Evolutionary conservation across 192 early-diverging fungal species (phyloP), one percentile per base, ranked within the genome.

Genomic region (Linnemannia elongata): DNA sequence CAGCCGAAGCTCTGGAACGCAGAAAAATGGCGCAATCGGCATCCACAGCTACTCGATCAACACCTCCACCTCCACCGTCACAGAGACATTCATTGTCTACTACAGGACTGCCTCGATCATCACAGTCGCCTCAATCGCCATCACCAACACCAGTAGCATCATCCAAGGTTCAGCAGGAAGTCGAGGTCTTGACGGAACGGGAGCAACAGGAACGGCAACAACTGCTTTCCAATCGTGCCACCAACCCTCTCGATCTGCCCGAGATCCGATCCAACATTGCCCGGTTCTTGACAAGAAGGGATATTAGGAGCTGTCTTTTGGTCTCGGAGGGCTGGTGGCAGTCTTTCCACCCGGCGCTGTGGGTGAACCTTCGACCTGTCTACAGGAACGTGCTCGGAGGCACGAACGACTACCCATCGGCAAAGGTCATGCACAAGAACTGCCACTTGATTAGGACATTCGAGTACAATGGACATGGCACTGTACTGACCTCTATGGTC

Each of bases 381-480:
- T 84, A 84, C 39, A 47, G 41, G 20, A 84, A 76, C 44, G 77
- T 84, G 38, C 77, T 79, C 30, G 82, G 77, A n/a, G 41, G 77
- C 7, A 22, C 63, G 13, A 75, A 78, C 66, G 77, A 84, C 10
- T 84, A 84, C 66, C 82, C 82, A 4, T 42, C 77, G 13, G 22
- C 33, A 0, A 84, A 15, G 42, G 44, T 47, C 6, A 75, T 84
- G 68, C 52, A 47, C 20, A 84, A 84, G 66, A 60, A 84, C 45
- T 42, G 57, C 44, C 82, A 84, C 44, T 33, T 79, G 3, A 84
- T 84, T 68, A 72, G 68, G 41, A 69, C 82, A 1, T 84, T 84
- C 38, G 82, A 84, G 33, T 84, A 79, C 54, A 84, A 84, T 63
- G 82, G 82, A 6, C 82, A 84, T 49, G 77, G 77, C 1, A 69